Evolutionary conservation across 768 basidiomycete species (phyloP).

Genomic region (Xerocomus spinulosus): DNA sequence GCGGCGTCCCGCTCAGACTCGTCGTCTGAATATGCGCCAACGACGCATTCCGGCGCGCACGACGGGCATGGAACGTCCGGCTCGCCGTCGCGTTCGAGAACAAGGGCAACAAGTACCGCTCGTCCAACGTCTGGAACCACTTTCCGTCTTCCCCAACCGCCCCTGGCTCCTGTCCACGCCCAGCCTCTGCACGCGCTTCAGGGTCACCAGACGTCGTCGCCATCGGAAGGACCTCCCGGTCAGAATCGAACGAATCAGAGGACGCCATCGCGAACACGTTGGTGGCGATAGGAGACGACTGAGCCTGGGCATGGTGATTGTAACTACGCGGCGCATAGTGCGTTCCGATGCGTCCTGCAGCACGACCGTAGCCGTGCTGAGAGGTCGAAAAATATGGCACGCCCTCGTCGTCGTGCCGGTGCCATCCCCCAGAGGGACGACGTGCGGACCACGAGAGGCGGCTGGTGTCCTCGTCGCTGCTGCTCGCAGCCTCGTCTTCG

Average conservation of each 20-base stretch:
- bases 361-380: conserved; percentile 26
- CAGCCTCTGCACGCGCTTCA: conserved; percentile 7
- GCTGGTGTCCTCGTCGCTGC: conserved; percentile 46
- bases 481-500: conserved; percentile 79
- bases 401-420: conserved; percentile 42
- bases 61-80: conserved; percentile 77
- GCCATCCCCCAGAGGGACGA: conserved; percentile 38
- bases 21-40: conserved; percentile 13
- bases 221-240: conserved; percentile 74
- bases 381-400: conserved; percentile 33
- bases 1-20: conserved; percentile 28
- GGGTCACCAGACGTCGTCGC: conserved; percentile 45
- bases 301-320: conserved; percentile 53
- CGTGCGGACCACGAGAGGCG: conserved; percentile 34
- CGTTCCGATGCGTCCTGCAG: conserved; percentile 46
- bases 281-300: conserved; percentile 17
- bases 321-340: conserved; percentile 53
- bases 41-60: conserved; percentile 49
- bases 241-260: conserved; percentile 74
- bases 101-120: conserved; percentile 87
- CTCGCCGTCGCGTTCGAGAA: conserved; percentile 92
- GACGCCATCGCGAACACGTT: conserved; percentile 64
- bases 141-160: conserved; percentile 66
- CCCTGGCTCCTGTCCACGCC: conserved; percentile 1
- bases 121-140: conserved; percentile 96